Percentiles rank a stretch among this genome's conserved stretches.
Evolutionary conservation across 1,284 basidiomycete genomes (phyloP).

Genomic region (Pholiota adiposa): DNA sequence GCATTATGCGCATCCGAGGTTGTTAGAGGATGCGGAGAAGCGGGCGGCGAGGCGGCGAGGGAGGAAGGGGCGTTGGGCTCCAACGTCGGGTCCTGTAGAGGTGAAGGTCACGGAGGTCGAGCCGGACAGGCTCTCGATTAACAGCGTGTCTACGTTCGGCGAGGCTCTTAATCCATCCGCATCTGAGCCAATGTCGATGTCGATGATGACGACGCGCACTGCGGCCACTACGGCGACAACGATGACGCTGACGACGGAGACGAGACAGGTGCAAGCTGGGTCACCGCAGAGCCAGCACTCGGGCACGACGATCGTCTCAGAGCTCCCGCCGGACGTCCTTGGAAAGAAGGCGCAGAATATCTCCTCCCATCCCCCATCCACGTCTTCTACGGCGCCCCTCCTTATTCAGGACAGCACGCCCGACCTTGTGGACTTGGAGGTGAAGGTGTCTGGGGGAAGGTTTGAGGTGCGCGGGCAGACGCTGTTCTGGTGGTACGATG

Average conservation of each 20-base stretch:
- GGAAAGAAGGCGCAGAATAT: background rate
- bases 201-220: slow-evolving; percentile 7
- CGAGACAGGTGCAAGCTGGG: background rate
- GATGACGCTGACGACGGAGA: background rate
- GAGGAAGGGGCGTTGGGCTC: background rate
- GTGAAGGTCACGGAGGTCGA: background rate
- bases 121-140: background rate
- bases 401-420: slow-evolving; percentile 15
- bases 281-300: background rate
- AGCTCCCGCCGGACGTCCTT: background rate
- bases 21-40: slow-evolving; percentile 26
- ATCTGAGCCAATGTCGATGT: slow-evolving; percentile 1
- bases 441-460: slow-evolving; percentile 67
- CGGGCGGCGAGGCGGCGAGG: slow-evolving; percentile 1
- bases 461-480: slow-evolving; percentile 74
- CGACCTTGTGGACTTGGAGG: slow-evolving; percentile 38
- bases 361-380: background rate
- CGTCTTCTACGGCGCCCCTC: background rate
- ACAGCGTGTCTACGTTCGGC: background rate
- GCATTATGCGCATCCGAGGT: slow-evolving; percentile 71
- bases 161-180: background rate
- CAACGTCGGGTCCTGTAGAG: too few relatives aligned
- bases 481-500: slow-evolving; percentile 86
- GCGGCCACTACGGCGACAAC: slow-evolving; percentile 2
- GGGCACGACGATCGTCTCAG: background rate